These are phyloP conservation scores for Cyathus striatus DNA, from an alignment of 768 basidiomycete species.

Conservation along the genomic window DNA sequence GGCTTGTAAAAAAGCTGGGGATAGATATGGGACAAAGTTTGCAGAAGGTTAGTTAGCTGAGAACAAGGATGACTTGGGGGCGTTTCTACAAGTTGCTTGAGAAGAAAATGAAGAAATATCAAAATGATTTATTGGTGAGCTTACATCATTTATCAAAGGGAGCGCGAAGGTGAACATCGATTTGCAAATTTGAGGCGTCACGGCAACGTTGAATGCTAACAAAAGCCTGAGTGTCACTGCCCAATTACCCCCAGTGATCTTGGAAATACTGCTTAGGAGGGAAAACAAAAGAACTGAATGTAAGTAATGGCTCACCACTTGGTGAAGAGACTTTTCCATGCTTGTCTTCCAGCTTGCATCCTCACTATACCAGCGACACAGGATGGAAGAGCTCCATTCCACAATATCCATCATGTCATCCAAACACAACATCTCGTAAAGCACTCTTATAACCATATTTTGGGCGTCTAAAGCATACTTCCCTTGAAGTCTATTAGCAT, in stretches of 20 bases:
- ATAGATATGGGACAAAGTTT: constrained; percentile 40
- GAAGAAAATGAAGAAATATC: background rate
- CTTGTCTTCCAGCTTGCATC: constrained; percentile 33
- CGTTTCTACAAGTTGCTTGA: constrained; percentile 47
- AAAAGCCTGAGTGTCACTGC: constrained; percentile 31
- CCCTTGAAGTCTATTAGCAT: constrained; percentile 24
- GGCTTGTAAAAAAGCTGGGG: constrained; percentile 71
- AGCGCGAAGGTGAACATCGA: constrained; percentile 32
- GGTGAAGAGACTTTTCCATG: constrained; percentile 33
- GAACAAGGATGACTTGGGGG: constrained; percentile 45
- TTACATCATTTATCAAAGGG: constrained; percentile 47
- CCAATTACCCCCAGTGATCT: constrained; percentile 42
- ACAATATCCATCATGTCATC: constrained; percentile 15
- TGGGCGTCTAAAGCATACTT: constrained; percentile 24
- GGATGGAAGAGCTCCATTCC: constrained; percentile 22
- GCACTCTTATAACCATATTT: constrained; percentile 32
- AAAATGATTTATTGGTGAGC: constrained; percentile 10
- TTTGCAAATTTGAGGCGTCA: constrained; percentile 38
- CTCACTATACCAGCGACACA: constrained; percentile 36
- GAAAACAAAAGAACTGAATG: background rate
- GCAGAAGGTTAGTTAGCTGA: constrained; percentile 45
- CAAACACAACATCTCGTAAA: constrained; percentile 30
- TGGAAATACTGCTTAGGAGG: background rate
- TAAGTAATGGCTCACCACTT: constrained; percentile 35
- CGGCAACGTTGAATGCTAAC: too few species aligned